These are phyloP conservation scores for Saccharomycopsis sp. DNA, from an alignment of 805 yeast genomes.

Conservation along the genomic window DNA sequence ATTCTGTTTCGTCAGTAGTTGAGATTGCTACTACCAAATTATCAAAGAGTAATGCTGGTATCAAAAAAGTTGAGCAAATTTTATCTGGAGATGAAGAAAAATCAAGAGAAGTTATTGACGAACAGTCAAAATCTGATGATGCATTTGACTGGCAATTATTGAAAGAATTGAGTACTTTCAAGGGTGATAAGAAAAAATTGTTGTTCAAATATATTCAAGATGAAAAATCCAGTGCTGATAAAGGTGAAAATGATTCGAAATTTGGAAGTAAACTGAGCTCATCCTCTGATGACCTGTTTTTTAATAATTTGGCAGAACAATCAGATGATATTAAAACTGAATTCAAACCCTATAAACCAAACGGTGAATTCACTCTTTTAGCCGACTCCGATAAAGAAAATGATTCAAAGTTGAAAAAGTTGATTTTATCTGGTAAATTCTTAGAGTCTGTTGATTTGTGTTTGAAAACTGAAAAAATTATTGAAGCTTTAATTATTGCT, in stretches of 20 bases:
- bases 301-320: conserved; percentile 23
- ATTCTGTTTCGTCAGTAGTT: conserved; percentile 26
- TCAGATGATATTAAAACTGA: conserved; percentile 10
- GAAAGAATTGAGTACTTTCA: conserved; percentile 31
- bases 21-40: conserved; percentile 14
- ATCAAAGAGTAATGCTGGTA: conserved; percentile 26
- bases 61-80: conserved; percentile 27
- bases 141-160: conserved; percentile 60
- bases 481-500: conserved; percentile 79
- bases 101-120: conserved; percentile 41
- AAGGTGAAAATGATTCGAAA: conserved; percentile 27
- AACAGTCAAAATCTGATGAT: conserved; percentile 29
- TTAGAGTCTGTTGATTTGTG: conserved; percentile 60
- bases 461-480: conserved; percentile 47
- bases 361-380: conserved; percentile 41
- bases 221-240: conserved; percentile 13
- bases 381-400: conserved; percentile 30
- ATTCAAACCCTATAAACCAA: conserved; percentile 29
- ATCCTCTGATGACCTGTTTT: conserved; percentile 31
- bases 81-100: conserved; percentile 42
- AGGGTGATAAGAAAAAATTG: conserved; percentile 39
- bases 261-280: conserved; percentile 27
- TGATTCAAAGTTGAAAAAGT: conserved; percentile 30
- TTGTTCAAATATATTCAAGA: conserved; percentile 31
- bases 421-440: conserved; percentile 51